phyloP scores from a whole-genome alignment of 139 green algal genomes.

The Mychonastes homosphaera region DNA sequence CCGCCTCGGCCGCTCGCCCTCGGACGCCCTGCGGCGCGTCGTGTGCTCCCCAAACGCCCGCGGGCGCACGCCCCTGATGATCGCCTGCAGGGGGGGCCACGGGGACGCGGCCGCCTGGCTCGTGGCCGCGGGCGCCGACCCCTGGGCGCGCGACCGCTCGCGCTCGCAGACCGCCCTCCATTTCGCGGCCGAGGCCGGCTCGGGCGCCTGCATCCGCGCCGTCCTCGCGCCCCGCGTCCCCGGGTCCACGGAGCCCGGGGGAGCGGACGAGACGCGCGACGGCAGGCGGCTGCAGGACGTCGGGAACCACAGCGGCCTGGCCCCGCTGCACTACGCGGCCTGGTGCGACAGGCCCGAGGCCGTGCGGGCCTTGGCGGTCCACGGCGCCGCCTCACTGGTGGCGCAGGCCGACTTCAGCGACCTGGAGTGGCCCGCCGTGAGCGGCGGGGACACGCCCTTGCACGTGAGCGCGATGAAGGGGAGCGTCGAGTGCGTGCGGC shows the following conservation, averaged over 20 bases:
- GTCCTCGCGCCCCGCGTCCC: background rate
- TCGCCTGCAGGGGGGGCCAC: too few relatives aligned
- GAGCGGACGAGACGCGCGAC: background rate
- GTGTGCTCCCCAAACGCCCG: too few relatives aligned
- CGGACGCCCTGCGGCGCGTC: too few relatives aligned
- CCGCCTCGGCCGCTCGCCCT: too few relatives aligned
- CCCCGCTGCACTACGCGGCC: constrained; percentile 17
- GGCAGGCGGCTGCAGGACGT: constrained; percentile 4
- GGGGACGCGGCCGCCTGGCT: too few relatives aligned
- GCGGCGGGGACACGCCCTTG: constrained; percentile 16
- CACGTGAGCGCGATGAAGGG: constrained; percentile 15
- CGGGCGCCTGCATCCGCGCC: constrained; percentile 2
- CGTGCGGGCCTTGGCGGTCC: constrained; percentile 3
- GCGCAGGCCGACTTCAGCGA: constrained; percentile 15
- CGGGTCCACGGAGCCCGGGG: background rate
- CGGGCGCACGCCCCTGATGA: too few relatives aligned
- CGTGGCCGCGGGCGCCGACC: constrained; percentile 8
- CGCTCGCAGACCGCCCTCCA: constrained; percentile 15
- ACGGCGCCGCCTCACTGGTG: constrained; percentile 10
- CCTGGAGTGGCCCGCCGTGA: constrained; percentile 16
- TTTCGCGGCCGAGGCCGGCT: constrained; percentile 9
- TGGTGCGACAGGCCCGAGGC: constrained; percentile 12
- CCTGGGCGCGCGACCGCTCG: constrained; percentile 9
- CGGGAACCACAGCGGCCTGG: constrained; percentile 18
- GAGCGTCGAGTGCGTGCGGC: constrained; percentile 13